Base-by-base conservation (phyloP, 805 yeast species). In the Lachancea meyersii region DNA sequence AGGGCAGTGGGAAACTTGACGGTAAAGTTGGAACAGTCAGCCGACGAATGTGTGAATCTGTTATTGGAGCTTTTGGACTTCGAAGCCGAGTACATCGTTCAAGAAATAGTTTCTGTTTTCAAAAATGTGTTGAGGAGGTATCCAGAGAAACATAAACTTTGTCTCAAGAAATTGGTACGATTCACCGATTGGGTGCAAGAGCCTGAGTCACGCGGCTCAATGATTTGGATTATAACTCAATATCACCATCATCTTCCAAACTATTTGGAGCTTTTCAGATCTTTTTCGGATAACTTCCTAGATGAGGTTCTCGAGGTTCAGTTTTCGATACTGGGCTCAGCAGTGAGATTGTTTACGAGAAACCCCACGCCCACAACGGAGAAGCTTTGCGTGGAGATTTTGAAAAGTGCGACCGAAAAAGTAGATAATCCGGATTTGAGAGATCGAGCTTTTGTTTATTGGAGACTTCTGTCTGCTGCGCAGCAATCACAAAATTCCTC, bases 1-100 rank as follows among this genome's bases (percentile, higher is more conserved):
- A 67, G 95, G 46, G 95, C 96, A 0, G 79, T 91, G 48, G 97
- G 97, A 2, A 86, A 88, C 55, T 67, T 91, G 17, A 95, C 96
- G 0, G 79, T 88, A 21, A 86, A 86, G 55, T 63, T 87, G 13
- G 60, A 61, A 7, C 47, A 48, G 8, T 78, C 85, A 0, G 80
- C 89, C 0, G 65, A 69, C 4, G 69, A 69, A 19, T 86, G 95
- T 60, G 82, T 86, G 3, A 72, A 73, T 5, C 75, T 79, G 1
- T 61, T 89, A 6, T 53, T 76, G 28, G 80, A 74, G 23, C 69
- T 87, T 41, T 63, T 82, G 1, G 68, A 79, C 4, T 79, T 79
- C 47, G 84, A 82, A 0, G 76, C 82, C 2, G 76, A 85, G 8
- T 81, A 84, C 53, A 75, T 87, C 31, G 79, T 84, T 3, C 94